Percentiles rank a stretch among this genome's conserved stretches.
phyloP scores from a whole-genome alignment of 345 rosid genomes.

The Noccaea bulbosa region DNA sequence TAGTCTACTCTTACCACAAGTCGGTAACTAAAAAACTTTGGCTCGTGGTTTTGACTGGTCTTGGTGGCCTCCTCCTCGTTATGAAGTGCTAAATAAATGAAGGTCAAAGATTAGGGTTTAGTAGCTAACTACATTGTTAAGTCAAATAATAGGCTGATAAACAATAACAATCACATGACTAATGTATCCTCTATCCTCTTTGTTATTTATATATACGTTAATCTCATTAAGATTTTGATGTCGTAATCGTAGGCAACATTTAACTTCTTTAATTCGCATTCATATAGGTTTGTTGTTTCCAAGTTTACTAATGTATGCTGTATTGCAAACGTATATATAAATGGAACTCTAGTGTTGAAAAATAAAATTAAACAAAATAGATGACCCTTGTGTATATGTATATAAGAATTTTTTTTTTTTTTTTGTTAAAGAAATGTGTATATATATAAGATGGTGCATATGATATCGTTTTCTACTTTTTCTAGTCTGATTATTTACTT shows the following conservation, averaged over 20 bases:
- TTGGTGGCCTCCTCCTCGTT: slow-evolving; percentile 23
- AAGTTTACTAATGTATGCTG: background rate
- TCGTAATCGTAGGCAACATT: slow-evolving; percentile 17
- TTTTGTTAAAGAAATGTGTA: too few relatives aligned
- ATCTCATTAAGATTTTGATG: slow-evolving; percentile 12
- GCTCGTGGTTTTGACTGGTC: slow-evolving; percentile 33
- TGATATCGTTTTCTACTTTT: slow-evolving; percentile 1
- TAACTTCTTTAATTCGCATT: background rate
- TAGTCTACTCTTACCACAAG: background rate
- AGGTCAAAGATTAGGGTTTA: slow-evolving; percentile 20
- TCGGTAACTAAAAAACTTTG: slow-evolving; percentile 5
- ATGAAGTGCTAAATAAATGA: slow-evolving; percentile 10
- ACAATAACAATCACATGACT: slow-evolving; percentile 24
- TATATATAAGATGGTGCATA: slow-evolving; percentile 1
- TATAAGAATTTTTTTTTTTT: too few relatives aligned
- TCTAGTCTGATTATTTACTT: background rate
- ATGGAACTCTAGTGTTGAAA: too few relatives aligned
- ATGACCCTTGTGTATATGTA: too few relatives aligned
- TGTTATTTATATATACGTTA: background rate
- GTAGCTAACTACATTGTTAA: background rate
- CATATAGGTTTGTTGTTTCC: slow-evolving; percentile 2
- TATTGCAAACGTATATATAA: slow-evolving; percentile 4
- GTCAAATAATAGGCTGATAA: background rate
- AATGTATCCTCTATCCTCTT: slow-evolving; percentile 11
- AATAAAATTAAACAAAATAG: too few relatives aligned